Evolutionary conservation across 1,284 basidiomycete genomes (phyloP).

Genomic region (Rhodotorula sp.): DNA sequence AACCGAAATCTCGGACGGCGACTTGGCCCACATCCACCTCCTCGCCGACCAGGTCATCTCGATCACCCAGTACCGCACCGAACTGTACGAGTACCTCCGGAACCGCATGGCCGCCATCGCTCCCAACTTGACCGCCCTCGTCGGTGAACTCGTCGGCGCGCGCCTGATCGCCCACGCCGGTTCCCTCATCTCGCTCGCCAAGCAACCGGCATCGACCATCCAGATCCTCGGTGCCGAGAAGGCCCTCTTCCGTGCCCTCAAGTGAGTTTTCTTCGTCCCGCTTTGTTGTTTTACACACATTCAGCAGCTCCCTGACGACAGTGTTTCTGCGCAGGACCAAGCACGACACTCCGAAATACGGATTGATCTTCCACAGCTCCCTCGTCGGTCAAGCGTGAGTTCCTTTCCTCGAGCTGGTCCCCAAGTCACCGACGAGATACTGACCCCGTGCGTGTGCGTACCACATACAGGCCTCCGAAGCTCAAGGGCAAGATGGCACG

Average conservation of each 20-base stretch:
- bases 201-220: constrained; percentile 97
- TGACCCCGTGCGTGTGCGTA: too few species aligned
- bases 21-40: constrained; percentile 90
- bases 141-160: constrained; percentile 94
- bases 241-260: constrained; percentile 93
- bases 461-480: constrained; percentile 69
- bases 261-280: constrained; percentile 50
- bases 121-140: constrained; percentile 87
- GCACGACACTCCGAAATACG: constrained; percentile 87
- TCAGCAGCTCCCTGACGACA: background rate
- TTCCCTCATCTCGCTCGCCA: constrained; percentile 92
- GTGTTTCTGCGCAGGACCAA: constrained; percentile 61
- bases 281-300: background rate
- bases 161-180: constrained; percentile 97
- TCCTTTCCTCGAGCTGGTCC: background rate
- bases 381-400: constrained; percentile 77
- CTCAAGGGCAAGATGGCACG: constrained; percentile 99
- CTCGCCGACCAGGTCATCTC: constrained; percentile 84
- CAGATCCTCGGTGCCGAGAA: constrained; percentile 99
- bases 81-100: constrained; percentile 79
- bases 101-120: constrained; percentile 99
- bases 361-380: constrained; percentile 63
- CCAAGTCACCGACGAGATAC: background rate
- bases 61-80: constrained; percentile 89
- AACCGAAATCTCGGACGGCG: constrained; percentile 93